Evolutionary conservation across 1,139 yeast species (phyloP).

Genomic region (Saccharomyces hybrid): DNA sequence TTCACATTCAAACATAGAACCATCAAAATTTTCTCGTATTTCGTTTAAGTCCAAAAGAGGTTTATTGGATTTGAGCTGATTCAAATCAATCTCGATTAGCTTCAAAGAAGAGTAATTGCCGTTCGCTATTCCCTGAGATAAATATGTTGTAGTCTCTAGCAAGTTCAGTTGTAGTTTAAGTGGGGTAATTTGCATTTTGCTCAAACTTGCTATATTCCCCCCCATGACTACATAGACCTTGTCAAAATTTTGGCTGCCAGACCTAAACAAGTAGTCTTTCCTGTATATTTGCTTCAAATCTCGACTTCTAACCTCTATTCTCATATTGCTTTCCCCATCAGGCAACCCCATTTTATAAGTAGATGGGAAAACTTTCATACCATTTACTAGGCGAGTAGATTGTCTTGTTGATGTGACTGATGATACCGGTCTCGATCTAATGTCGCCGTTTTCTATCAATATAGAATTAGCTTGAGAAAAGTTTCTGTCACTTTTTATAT

Average conservation of each 20-base stretch:
- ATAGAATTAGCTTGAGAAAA: neutral
- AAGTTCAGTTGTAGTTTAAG: conserved; percentile 20
- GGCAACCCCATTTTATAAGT: conserved; percentile 19
- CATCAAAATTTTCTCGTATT: conserved; percentile 2
- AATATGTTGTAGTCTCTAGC: conserved; percentile 21
- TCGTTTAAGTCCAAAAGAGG: conserved; percentile 9
- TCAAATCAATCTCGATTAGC: conserved; percentile 6
- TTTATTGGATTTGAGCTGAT: conserved; percentile 3
- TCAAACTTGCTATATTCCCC: conserved; percentile 10
- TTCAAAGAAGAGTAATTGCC: conserved; percentile 24
- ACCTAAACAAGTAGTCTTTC: conserved; percentile 21
- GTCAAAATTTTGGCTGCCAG: conserved; percentile 23
- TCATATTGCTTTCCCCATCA: conserved; percentile 15
- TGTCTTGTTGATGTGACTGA: neutral
- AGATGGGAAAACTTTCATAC: conserved; percentile 13
- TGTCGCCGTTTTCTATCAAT: conserved; percentile 2
- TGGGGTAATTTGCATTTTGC: conserved; percentile 13
- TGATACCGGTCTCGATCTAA: neutral
- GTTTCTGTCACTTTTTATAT: neutral
- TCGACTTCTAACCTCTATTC: conserved; percentile 24
- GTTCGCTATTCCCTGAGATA: conserved; percentile 26
- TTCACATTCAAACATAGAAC: conserved; percentile 18
- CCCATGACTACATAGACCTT: conserved; percentile 17
- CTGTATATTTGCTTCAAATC: conserved; percentile 20
- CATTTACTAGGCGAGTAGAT: neutral